phyloP scores from a whole-genome alignment of 1,284 basidiomycete species.

The Tausonia pullulans region DNA sequence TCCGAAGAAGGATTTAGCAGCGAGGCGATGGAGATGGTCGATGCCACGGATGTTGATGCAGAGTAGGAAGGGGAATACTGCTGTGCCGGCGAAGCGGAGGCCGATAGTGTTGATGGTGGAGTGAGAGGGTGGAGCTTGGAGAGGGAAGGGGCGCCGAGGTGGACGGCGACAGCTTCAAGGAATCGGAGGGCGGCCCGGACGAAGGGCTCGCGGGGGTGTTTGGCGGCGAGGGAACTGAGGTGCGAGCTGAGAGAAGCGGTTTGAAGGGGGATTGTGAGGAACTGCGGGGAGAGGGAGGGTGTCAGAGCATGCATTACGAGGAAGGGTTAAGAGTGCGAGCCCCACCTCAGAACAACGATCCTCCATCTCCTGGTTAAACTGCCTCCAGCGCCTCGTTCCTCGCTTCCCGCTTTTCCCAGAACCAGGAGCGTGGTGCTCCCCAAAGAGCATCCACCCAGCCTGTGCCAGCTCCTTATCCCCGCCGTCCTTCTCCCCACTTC shows the following conservation, averaged over 20 bases:
- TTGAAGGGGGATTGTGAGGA: conserved; percentile 54
- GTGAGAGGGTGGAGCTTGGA: neutral
- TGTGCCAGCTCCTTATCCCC: conserved; percentile 38
- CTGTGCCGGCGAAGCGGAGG: neutral
- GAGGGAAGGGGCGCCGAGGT: neutral
- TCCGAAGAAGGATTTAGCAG: conserved; percentile 5
- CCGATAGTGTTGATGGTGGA: conserved; percentile 12
- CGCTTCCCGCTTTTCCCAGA: neutral
- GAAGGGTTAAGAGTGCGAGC: conserved; percentile 6
- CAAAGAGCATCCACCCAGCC: conserved; percentile 53
- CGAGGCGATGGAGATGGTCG: conserved; percentile 10
- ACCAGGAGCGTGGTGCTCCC: neutral
- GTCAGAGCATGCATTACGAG: neutral
- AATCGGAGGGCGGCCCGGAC: conserved; percentile 62
- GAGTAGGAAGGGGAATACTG: conserved; percentile 5
- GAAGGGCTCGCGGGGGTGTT: conserved; percentile 65
- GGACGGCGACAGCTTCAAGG: conserved; percentile 54
- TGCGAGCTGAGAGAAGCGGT: conserved; percentile 63
- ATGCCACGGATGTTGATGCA: neutral
- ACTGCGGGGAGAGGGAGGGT: conserved; percentile 38
- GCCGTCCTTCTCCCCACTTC: neutral
- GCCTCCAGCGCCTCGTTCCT: conserved; percentile 24
- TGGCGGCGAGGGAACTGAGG: conserved; percentile 64
- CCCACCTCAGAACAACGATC: conserved; percentile 53
- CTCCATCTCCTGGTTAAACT: conserved; percentile 55